phyloP scores from a whole-genome alignment of 805 yeast genomes.

The Kazachstania viticola region DNA sequence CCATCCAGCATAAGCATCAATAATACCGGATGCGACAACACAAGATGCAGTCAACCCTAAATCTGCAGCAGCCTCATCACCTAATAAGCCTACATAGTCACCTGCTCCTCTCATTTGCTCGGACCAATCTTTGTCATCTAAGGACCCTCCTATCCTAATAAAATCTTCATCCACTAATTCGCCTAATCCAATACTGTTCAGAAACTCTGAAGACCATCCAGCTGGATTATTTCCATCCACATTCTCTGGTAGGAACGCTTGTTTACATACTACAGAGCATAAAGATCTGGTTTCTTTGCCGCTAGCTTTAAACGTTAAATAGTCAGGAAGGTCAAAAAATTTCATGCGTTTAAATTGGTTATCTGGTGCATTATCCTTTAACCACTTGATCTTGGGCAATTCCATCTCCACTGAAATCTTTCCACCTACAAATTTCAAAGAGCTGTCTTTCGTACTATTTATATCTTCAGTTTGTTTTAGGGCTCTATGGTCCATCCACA shows the following conservation, averaged over 20 bases:
- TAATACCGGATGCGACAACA: conserved; percentile 89
- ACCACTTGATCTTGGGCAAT: conserved; percentile 93
- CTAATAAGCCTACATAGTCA: conserved; percentile 69
- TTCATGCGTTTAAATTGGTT: conserved; percentile 47
- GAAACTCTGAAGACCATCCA: conserved; percentile 86
- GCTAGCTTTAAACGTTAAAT: conserved; percentile 82
- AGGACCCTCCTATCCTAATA: conserved; percentile 72
- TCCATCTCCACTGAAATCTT: conserved; percentile 98
- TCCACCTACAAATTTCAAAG: conserved; percentile 90
- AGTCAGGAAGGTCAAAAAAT: conserved; percentile 90
- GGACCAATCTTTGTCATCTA: conserved; percentile 23
- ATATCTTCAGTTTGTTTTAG: conserved; percentile 66
- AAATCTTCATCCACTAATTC: conserved; percentile 73
- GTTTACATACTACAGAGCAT: conserved; percentile 90
- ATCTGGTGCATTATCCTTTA: conserved; percentile 69
- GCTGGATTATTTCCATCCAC: conserved; percentile 63
- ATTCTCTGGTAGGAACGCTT: conserved; percentile 87
- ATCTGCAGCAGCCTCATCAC: conserved; percentile 57
- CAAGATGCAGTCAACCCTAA: conserved; percentile 73
- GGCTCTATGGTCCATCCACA: conserved; percentile 99
- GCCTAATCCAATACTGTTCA: conserved; percentile 53
- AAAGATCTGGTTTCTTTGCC: conserved; percentile 77
- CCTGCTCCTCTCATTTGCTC: conserved; percentile 56
- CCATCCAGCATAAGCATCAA: conserved; percentile 99
- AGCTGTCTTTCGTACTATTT: conserved; percentile 68